Evolutionary conservation across 257 asterid species (phyloP).

Genomic region (Ligustrum vulgare): DNA sequence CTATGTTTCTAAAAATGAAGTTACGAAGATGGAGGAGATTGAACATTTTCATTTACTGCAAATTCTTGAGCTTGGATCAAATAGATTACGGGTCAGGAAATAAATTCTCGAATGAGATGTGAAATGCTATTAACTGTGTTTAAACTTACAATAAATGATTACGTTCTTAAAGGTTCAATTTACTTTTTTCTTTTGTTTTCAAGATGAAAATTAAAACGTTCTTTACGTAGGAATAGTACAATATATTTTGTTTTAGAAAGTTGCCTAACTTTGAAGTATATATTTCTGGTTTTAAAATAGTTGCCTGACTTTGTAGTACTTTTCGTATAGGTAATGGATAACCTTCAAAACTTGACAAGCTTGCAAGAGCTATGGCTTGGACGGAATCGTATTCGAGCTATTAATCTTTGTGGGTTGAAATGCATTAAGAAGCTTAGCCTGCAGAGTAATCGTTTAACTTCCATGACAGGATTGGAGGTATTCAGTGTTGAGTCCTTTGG

Average conservation of each 20-base stretch:
- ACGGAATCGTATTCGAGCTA: constrained; percentile 81
- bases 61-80: constrained; percentile 97
- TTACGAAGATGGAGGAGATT: constrained; percentile 86
- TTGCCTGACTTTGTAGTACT: constrained; percentile 22
- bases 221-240: not conserved
- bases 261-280: not conserved
- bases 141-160: constrained; percentile 17
- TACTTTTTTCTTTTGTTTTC: not conserved
- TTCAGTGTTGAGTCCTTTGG: not conserved
- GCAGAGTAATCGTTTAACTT: constrained; percentile 92
- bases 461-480: constrained; percentile 89
- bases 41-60: constrained; percentile 73
- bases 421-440: constrained; percentile 91
- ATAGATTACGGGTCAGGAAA: constrained; percentile 74
- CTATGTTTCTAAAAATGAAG: constrained; percentile 91
- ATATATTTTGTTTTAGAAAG: constrained; percentile 8
- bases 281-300: not conserved
- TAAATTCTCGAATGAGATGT: constrained; percentile 20
- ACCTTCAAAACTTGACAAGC: constrained; percentile 53
- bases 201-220: not conserved
- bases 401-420: constrained; percentile 86
- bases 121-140: constrained; percentile 3
- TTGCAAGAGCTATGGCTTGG: constrained; percentile 99
- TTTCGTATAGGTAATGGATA: constrained; percentile 75
- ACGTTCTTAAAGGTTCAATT: not conserved